Evolutionary conservation across 768 basidiomycete species (phyloP).

Genomic region (Sporobolomyces phaffii): DNA sequence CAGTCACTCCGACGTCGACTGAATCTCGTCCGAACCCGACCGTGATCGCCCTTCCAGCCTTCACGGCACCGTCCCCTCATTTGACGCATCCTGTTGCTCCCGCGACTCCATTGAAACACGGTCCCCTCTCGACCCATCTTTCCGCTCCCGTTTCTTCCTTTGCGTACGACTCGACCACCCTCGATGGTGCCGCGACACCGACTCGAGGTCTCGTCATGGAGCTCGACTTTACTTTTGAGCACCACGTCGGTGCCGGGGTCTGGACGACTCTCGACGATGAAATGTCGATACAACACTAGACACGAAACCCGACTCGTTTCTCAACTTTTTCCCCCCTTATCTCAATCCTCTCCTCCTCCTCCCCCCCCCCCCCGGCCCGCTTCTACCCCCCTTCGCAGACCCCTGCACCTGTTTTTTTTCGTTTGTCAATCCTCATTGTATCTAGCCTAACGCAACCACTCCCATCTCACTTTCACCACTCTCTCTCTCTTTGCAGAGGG

Average conservation of each 20-base stretch:
- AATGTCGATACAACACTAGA: too few relatives aligned
- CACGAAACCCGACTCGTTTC: too few relatives aligned
- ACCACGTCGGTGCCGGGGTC: not conserved
- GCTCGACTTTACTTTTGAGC: not conserved
- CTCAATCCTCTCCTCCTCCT: not conserved
- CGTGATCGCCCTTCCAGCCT: too few relatives aligned
- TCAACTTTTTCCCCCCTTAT: not conserved
- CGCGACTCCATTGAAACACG: not conserved
- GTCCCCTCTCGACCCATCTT: not conserved
- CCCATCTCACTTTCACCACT: not conserved
- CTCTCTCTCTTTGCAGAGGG: not conserved
- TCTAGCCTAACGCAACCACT: too few relatives aligned
- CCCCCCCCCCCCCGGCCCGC: not conserved
- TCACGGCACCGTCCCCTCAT: not conserved
- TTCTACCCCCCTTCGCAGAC: too few relatives aligned
- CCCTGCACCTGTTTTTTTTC: too few relatives aligned
- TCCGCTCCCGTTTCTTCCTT: not conserved
- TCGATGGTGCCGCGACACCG: slow-evolving; percentile 3
- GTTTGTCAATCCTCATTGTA: too few relatives aligned
- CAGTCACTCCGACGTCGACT: not conserved
- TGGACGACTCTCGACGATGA: not conserved
- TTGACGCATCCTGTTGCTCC: not conserved
- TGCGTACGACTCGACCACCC: not conserved
- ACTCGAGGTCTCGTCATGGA: slow-evolving; percentile 6
- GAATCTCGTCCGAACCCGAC: not conserved